Evolutionary conservation across 495 filamentous ascomycete species (phyloP).

Genomic region (Cryomyces antarcticus): DNA sequence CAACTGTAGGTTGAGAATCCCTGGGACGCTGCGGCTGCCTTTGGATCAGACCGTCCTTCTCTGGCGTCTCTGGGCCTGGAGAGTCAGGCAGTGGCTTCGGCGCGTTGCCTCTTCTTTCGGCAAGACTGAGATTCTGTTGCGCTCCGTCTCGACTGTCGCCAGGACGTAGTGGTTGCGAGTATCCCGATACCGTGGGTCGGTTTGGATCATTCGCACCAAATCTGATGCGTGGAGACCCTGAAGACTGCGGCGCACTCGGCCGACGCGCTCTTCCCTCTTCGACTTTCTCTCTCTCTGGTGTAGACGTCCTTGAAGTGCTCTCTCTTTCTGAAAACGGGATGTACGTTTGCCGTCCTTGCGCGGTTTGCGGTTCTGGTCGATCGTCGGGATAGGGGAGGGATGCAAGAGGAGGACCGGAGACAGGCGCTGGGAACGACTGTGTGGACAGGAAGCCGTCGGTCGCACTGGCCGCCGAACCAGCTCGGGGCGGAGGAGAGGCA

Average conservation of each 20-base stretch:
- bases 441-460: slow-evolving; percentile 27
- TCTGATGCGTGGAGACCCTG: slow-evolving; percentile 8
- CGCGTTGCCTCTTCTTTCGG: slow-evolving; percentile 49
- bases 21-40: slow-evolving; percentile 23
- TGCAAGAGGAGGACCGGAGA: slow-evolving; percentile 41
- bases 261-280: slow-evolving; percentile 8
- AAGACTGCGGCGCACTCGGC: slow-evolving; percentile 7
- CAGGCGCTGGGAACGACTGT: slow-evolving; percentile 34
- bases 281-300: slow-evolving; percentile 3
- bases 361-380: slow-evolving; percentile 25
- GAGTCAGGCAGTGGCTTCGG: slow-evolving; percentile 67
- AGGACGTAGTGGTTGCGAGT: slow-evolving; percentile 8
- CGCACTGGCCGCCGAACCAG: slow-evolving; percentile 15
- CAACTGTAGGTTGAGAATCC: slow-evolving; percentile 24
- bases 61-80: slow-evolving; percentile 45
- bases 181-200: slow-evolving; percentile 16
- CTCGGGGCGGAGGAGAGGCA: slow-evolving; percentile 15
- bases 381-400: slow-evolving; percentile 67
- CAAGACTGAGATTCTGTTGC: slow-evolving; percentile 27
- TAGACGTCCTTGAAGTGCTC: slow-evolving; percentile 13
- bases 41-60: slow-evolving; percentile 50
- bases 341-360: slow-evolving; percentile 17
- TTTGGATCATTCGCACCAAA: slow-evolving; percentile 20
- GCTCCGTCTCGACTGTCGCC: slow-evolving; percentile 2
- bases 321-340: slow-evolving; percentile 29